phyloP scores from a whole-genome alignment of 2,329 filamentous ascomycete species.

The Rhinocladiella mackenziei region DNA sequence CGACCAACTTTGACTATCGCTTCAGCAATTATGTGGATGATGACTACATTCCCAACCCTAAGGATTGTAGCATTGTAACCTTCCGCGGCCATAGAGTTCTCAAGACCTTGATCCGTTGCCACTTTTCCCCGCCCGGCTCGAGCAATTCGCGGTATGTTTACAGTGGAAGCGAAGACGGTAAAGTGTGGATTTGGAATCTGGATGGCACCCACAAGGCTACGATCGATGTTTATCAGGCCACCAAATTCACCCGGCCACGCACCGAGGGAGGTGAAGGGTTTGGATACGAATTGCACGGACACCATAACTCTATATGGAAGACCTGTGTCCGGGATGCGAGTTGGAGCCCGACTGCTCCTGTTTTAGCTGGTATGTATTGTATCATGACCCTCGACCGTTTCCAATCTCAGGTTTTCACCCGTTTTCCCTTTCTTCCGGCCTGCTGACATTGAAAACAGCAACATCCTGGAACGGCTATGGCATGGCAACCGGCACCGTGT shows the following conservation, averaged over 20 bases:
- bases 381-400: not conserved
- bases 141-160: conserved; percentile 92
- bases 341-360: conserved; percentile 82
- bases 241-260: conserved; percentile 57
- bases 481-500: conserved; percentile 68
- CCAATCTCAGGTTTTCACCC: not conserved
- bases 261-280: conserved; percentile 55
- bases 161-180: conserved; percentile 82
- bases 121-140: conserved; percentile 83
- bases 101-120: conserved; percentile 86
- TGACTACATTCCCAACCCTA: conserved; percentile 62
- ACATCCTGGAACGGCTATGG: conserved; percentile 79
- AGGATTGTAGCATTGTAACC: conserved; percentile 89
- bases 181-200: conserved; percentile 87
- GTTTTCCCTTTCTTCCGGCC: conserved; percentile 31
- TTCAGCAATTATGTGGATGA: conserved; percentile 49
- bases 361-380: conserved; percentile 60
- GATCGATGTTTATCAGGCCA: conserved; percentile 73
- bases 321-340: conserved; percentile 83
- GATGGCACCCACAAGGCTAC: conserved; percentile 76
- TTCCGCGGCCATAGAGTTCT: conserved; percentile 87
- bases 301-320: conserved; percentile 53
- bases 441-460: conserved; percentile 47
- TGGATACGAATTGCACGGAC: conserved; percentile 47
- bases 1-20: conserved; percentile 61